Evolutionary conservation across 768 basidiomycete genomes (phyloP), one percentile per base, ranked within the genome.

Genomic region (Pulveroboletus frians): DNA sequence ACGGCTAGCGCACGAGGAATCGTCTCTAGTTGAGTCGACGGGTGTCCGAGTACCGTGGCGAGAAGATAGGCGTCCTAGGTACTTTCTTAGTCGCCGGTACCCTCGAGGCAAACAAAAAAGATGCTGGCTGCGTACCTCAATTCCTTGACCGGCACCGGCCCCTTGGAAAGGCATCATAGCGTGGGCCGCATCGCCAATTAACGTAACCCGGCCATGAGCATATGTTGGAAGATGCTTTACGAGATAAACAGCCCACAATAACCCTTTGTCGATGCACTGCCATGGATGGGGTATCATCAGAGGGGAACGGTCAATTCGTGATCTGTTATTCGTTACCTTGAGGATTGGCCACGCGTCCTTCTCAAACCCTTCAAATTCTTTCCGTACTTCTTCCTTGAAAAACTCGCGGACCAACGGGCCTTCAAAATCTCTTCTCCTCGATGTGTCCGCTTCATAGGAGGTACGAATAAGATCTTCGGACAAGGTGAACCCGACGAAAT

Each of bases 171-270:
- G 74, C 44, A 69, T 51, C 73, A 75, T 74, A 2, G 65, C 68
- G 32, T 71, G 68, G 17, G 72, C 71, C 57, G 75, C 71, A 52
- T 76, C 73, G 0, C 75, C 74, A 8, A 76, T 40, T 13, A 76
- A 50, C 58, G 68, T 71, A 68, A 84, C 81, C 9, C 75, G 66
- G 15, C 77, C 80, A n/a, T 71, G 71, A 2, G 76, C 73, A 46
- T 74, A 78, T 8, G 78, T 69, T 0, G 69, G 68, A 18, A 88
- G 62, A 6, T 81, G 76, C 44, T 70, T 72, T 3, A 80, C 68
- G 4, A 71, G 75, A 58, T 85, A 80, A 27, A 88, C 75, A 0
- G 81, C 82, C 86, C 86, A 88, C 32, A 78, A 68, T 20, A 73
- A 65, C 2, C 78, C 72, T 39, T 68, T 71, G 4, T 78, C 75